A percentile compares a stretch with the other conserved stretches of the same genome.
These are phyloP conservation scores for Arthrobotrys sphaeroides DNA, from an alignment of 2,329 filamentous ascomycete genomes.

Conservation along the genomic window DNA sequence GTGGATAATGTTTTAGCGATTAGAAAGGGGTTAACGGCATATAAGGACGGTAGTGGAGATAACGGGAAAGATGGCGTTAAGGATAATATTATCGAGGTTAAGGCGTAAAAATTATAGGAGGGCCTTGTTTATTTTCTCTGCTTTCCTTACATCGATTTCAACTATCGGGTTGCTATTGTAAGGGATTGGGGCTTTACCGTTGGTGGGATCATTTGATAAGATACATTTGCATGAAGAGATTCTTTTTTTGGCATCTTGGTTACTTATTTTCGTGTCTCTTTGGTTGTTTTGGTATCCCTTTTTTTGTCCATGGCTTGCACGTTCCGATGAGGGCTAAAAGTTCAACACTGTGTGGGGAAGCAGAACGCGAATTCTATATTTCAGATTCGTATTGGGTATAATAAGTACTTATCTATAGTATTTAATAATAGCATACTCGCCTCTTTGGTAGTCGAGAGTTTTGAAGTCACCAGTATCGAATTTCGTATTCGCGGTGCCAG, in stretches of 20 bases:
- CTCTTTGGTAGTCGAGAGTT: no score
- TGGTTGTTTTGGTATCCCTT: background rate
- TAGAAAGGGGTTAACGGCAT: conserved; percentile 79
- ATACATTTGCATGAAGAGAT: background rate
- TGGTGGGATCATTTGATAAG: background rate
- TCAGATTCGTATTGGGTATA: no score
- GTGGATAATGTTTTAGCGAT: conserved; percentile 95
- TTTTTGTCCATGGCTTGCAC: background rate
- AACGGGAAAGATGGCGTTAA: conserved; percentile 38
- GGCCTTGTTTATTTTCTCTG: background rate
- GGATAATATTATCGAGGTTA: conserved; percentile 44
- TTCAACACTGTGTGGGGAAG: conserved; percentile 1
- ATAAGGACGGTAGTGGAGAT: conserved; percentile 42
- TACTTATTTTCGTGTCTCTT: background rate
- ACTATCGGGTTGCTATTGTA: background rate
- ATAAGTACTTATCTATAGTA: no score
- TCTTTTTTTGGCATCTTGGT: background rate
- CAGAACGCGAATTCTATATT: no score
- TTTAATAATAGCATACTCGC: no score
- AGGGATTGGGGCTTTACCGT: background rate
- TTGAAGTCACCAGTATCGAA: background rate
- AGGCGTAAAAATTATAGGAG: conserved; percentile 28
- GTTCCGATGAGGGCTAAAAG: background rate
- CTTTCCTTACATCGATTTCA: conserved; percentile 1
- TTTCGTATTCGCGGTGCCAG: background rate